phyloP scores from a whole-genome alignment of 768 basidiomycete genomes.

The Hericium erinaceus region DNA sequence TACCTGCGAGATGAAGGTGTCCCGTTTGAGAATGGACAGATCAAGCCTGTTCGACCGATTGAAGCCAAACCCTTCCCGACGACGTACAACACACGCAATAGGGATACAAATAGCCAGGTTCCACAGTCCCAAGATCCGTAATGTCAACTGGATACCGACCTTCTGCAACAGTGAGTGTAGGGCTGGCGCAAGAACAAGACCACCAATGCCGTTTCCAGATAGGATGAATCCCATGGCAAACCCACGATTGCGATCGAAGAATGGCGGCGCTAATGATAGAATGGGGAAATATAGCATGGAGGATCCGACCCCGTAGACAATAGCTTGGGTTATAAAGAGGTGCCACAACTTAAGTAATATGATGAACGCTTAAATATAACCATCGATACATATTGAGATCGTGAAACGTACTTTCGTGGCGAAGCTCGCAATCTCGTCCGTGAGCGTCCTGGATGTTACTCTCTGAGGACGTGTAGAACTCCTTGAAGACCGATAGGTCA shows the following conservation, averaged over 20 bases:
- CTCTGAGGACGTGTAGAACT: constrained; percentile 32
- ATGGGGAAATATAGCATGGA: constrained; percentile 37
- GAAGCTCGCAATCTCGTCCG: constrained; percentile 33
- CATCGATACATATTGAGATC: background rate
- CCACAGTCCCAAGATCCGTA: constrained; percentile 33
- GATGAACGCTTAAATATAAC: background rate
- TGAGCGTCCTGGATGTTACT: constrained; percentile 26
- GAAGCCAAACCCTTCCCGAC: background rate
- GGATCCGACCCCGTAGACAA: constrained; percentile 34
- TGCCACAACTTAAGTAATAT: constrained; percentile 30
- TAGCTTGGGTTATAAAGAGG: constrained; percentile 31
- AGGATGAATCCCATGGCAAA: constrained; percentile 36
- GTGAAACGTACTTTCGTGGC: constrained; percentile 21
- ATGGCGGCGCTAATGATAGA: constrained; percentile 32
- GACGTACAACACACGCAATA: constrained; percentile 17
- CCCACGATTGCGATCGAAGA: constrained; percentile 36
- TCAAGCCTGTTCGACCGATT: constrained; percentile 22
- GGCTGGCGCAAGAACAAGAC: constrained; percentile 33
- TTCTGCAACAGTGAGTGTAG: constrained; percentile 27
- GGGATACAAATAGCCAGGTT: constrained; percentile 30
- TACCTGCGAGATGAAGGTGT: constrained; percentile 35
- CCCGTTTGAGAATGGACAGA: constrained; percentile 28
- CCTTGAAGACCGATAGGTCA: constrained; percentile 17
- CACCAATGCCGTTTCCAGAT: constrained; percentile 33
- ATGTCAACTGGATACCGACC: constrained; percentile 26